A percentile compares a stretch with the other conserved stretches of the same genome.
phyloP scores from a whole-genome alignment of 2,329 filamentous ascomycete species.

The Talaromyces funiculosus region DNA sequence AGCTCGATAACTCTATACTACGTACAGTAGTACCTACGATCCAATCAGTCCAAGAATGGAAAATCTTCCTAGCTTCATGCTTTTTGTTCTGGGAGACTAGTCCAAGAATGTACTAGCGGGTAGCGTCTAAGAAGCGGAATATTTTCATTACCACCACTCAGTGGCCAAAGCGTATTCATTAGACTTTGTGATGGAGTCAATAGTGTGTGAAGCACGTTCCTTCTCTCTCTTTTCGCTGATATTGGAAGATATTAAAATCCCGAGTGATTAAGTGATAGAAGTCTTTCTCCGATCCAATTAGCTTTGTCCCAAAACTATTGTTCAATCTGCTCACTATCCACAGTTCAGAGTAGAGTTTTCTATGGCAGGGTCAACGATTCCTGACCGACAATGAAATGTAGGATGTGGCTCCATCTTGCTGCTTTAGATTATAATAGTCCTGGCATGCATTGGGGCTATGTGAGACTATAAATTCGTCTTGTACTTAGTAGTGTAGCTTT shows the following conservation, averaged over 20 bases:
- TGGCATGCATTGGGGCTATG: neutral
- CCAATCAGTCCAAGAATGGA: neutral
- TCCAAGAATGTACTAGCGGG: neutral
- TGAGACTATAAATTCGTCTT: neutral
- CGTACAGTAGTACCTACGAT: neutral
- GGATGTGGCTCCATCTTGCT: neutral
- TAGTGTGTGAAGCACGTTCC: neutral
- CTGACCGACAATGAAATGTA: neutral
- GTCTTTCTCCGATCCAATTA: neutral
- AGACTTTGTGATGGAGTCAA: neutral
- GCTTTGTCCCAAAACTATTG: neutral
- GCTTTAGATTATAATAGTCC: neutral
- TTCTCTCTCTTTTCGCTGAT: neutral
- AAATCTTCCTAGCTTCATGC: neutral
- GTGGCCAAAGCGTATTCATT: neutral
- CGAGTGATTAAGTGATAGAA: neutral
- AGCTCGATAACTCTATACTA: neutral
- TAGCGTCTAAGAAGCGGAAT: neutral
- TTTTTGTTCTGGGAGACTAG: neutral
- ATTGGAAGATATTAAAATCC: neutral
- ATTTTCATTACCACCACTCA: neutral
- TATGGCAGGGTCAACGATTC: neutral
- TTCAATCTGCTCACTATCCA: neutral
- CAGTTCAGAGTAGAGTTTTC: neutral
- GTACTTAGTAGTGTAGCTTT: neutral